Evolutionary conservation across 164 flowering plant species (phyloP), one percentile per base, ranked within the genome.

Genomic region (Liquidambar formosana): DNA sequence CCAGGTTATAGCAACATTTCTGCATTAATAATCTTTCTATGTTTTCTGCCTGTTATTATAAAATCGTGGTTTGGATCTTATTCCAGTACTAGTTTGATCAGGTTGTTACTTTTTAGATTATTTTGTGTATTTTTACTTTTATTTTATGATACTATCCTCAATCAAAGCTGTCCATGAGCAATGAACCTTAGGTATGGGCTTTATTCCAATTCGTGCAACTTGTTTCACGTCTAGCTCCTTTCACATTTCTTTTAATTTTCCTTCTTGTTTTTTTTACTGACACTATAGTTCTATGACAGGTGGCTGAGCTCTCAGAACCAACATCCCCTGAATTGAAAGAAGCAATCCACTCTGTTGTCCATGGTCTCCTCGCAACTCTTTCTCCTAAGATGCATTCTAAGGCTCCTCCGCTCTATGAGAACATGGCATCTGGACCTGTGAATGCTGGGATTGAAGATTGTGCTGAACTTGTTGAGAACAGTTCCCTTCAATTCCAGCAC

Each of bases 321-420:
- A 78, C 93, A 26, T 84, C 88, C 2, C 73, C 88, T 61, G 91
- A 93, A 56, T 41, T 89, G 71, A 86, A 81, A 73, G 90, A 86
- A 64, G 81, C 80, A 15, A 89, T 90, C 49, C 86, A 88, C 64
- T 86, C 86, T 47, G 92, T 88, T 48, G 86, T 90, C 11, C 92
- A 89, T 75, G 96, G 96, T 74, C 92, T 93, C 65, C 88, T 90
- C 14, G 96, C 96, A 28, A 90, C 94, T 4, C 88, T 89, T 64
- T 90, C 96, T 56, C 96, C 96, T 0, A 90, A 78, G 71, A 85
- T 93, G 86, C 94, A 93, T 61, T 87, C 97, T 0, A 84, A 84
- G 69, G 81, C 80, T 61, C 86, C 90, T n/a, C 80, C 82, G 58
- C 64, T 64, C 10, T 70, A 81, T 43, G 89, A 84, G 63, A 83